Conservation (phyloP, 768 basidiomycete species). For the Suillus lakei region DNA sequence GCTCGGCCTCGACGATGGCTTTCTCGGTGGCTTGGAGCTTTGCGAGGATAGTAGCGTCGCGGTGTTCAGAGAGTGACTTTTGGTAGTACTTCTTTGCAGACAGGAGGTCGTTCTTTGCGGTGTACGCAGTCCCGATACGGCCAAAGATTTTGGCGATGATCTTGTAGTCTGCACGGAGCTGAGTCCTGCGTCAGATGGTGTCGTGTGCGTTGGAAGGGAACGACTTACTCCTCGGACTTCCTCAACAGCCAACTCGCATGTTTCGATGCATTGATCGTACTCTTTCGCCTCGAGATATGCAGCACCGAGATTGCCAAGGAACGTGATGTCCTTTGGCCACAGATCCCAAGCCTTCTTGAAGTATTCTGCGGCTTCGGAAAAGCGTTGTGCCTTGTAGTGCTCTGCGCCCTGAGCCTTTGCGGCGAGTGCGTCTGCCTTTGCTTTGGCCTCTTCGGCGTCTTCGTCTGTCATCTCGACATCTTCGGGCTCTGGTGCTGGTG, state of each 20-base stretch:
- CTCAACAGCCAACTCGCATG: slow-evolving; percentile 95
- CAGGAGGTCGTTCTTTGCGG: slow-evolving; percentile 74
- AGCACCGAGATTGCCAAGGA: slow-evolving; percentile 89
- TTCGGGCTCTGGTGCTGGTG: slow-evolving; percentile 35
- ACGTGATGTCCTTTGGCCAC: slow-evolving; percentile 93
- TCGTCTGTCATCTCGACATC: slow-evolving; percentile 71
- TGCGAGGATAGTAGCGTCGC: slow-evolving; percentile 88
- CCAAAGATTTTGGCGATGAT: slow-evolving; percentile 93
- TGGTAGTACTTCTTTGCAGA: slow-evolving; percentile 90
- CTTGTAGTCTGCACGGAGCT: slow-evolving; percentile 94
- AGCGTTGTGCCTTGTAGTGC: slow-evolving; percentile 86
- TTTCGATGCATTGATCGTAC: slow-evolving; percentile 88
- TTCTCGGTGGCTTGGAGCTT: slow-evolving; percentile 89
- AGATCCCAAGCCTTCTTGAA: slow-evolving; percentile 92
- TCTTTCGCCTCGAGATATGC: slow-evolving; percentile 94
- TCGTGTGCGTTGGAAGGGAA: neutral
- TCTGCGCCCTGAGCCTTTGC: slow-evolving; percentile 80
- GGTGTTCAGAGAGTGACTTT: slow-evolving; percentile 95
- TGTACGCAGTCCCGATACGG: slow-evolving; percentile 85
- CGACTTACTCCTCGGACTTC: slow-evolving; percentile 78
- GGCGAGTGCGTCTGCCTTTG: slow-evolving; percentile 78
- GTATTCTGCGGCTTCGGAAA: slow-evolving; percentile 72
- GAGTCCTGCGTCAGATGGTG: slow-evolving; percentile 9
- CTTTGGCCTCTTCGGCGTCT: slow-evolving; percentile 70
- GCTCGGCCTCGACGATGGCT: slow-evolving; percentile 75